A percentile compares a stretch with the other conserved stretches of the same genome.
These are phyloP conservation scores for Dryas integrifolia DNA, from an alignment of 331 rosid species.

Conservation along the genomic window DNA sequence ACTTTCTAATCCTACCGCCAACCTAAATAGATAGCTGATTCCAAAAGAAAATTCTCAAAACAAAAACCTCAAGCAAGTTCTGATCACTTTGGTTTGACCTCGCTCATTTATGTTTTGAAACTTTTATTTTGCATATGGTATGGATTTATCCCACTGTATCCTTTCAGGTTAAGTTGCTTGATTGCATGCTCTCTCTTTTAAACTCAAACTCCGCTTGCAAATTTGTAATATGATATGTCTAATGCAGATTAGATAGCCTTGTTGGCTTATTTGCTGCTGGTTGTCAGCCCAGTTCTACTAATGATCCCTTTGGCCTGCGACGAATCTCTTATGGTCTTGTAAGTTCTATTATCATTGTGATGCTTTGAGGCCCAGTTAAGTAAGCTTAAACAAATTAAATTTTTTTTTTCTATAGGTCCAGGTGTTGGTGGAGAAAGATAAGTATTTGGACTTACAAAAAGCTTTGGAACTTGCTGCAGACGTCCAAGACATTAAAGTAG, in stretches of 20 bases:
- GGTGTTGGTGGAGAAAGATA: constrained; percentile 75
- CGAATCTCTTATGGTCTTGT: constrained; percentile 96
- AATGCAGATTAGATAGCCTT: constrained; percentile 86
- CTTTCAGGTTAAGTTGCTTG: neutral
- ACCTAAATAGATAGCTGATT: neutral
- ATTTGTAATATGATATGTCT: constrained; percentile 29
- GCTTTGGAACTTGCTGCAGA: constrained; percentile 82
- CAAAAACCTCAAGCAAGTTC: constrained; percentile 9
- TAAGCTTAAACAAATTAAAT: constrained; percentile 13
- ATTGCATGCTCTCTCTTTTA: constrained; percentile 6
- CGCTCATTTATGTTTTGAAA: neutral
- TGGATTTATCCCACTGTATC: neutral
- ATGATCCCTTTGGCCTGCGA: constrained; percentile 85
- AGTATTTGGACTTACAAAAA: constrained; percentile 61
- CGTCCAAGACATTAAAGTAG: constrained; percentile 66
- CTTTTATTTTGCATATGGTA: neutral
- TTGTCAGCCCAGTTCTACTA: constrained; percentile 90
- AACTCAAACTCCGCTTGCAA: constrained; percentile 6
- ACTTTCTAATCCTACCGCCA: neutral
- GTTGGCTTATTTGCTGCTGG: constrained; percentile 90
- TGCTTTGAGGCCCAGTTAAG: constrained; percentile 20
- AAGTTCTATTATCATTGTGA: constrained; percentile 39
- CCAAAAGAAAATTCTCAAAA: neutral
- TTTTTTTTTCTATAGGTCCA: constrained; percentile 61
- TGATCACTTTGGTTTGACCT: neutral